Evolutionary conservation across 1,139 yeast species (phyloP).

Genomic region (Kodamaea anthophila): DNA sequence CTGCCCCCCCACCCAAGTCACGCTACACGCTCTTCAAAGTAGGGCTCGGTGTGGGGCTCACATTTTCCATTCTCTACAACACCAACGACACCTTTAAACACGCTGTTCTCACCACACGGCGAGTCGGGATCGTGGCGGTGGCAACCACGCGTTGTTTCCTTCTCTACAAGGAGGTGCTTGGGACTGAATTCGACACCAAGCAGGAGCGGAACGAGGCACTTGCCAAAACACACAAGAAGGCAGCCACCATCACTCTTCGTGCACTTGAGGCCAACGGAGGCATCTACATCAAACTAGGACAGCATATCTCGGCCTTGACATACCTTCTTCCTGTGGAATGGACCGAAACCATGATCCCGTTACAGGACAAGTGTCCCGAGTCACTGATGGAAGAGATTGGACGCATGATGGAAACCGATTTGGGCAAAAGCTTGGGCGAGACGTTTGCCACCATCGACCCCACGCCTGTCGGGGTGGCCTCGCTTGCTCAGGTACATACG

Average conservation of each 20-base stretch:
- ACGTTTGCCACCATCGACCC: constrained; percentile 62
- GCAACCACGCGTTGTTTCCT: constrained; percentile 62
- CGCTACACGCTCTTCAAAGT: constrained; percentile 18
- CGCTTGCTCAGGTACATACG: constrained; percentile 89
- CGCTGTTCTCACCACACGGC: constrained; percentile 36
- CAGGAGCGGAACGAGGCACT: constrained; percentile 53
- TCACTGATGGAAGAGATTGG: constrained; percentile 67
- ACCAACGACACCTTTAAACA: constrained; percentile 33
- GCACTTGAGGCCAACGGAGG: constrained; percentile 90
- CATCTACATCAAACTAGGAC: constrained; percentile 88
- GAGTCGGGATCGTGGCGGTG: constrained; percentile 57
- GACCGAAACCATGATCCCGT: constrained; percentile 91
- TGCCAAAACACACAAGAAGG: constrained; percentile 53
- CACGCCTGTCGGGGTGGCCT: constrained; percentile 88
- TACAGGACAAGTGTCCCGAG: constrained; percentile 86
- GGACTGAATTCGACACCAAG: constrained; percentile 35
- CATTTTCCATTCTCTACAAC: constrained; percentile 23
- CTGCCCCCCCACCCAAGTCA: constrained; percentile 1
- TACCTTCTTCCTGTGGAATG: constrained; percentile 88
- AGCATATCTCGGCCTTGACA: constrained; percentile 87
- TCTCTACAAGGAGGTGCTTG: constrained; percentile 56
- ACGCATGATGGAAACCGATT: constrained; percentile 59
- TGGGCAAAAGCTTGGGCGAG: constrained; percentile 59
- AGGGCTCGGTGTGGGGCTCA: constrained; percentile 27
- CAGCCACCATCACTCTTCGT: constrained; percentile 71